Base-by-base conservation (phyloP, 1,139 yeast species). In the Geotrichum aggregatum region DNA sequence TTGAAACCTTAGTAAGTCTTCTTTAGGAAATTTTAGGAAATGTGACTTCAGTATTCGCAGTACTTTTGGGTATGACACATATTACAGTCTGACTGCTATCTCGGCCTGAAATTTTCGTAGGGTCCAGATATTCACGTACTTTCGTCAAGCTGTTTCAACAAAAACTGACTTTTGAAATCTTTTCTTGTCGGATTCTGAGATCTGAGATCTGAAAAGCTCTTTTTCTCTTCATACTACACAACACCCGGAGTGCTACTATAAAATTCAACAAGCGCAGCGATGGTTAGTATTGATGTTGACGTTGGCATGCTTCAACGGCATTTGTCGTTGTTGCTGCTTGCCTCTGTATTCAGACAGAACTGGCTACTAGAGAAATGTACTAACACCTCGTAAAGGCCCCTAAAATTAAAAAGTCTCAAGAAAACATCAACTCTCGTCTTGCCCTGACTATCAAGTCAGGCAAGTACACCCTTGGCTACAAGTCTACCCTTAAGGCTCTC, bases 381-480 rank as follows among this genome's bases (percentile, higher is more conserved):
- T n/a, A 8, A 56, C 58, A 8, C 42, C 8, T 13, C 75, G 41
- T 28, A 51, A 47, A 86, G 96, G 98, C 98, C 88, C 97, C 96
- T 83, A 87, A 86, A 78, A 73, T 78, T 70, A 84, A 83, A 84
- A 83, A 82, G 76, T 79, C 81, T 76, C 85, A 86, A 74, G 98
- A 92, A 71, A 85, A 88, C 84, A 84, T 92, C 79, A 92, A 89
- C 96, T 82, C 96, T 78, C 91, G 91, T 83, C 88, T 92, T 76
- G 95, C 96, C 76, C 85, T 92, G 75, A 92, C 87, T 74, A 86
- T 94, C 82, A 92, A 91, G 83, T 91, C 98, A 71, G 99, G 99
- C 83, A 92, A 92, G 81, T 92, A 88, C 83, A 87, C 97, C 87
- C 85, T 92, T 71, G 99, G 99, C 75, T 94, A 89, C 96, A 92